Conservation (phyloP, 2,329 filamentous ascomycete genomes). For the Paraphoma sp. region DNA sequence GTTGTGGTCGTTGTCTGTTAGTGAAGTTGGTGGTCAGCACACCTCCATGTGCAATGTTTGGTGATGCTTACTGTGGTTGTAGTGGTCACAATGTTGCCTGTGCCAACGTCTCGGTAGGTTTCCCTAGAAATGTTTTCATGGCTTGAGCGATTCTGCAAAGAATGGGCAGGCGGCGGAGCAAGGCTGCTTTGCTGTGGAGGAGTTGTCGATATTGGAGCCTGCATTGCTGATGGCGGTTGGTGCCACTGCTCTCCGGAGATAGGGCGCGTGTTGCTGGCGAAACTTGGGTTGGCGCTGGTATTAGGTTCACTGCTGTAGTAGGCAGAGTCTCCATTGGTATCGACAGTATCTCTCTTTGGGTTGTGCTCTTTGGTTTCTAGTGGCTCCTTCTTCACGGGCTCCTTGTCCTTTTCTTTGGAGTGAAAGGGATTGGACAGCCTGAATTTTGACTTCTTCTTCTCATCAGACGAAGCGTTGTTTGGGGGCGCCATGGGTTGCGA, state of each 20-base stretch:
- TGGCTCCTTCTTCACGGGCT: conserved; percentile 10
- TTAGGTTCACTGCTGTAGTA: conserved; percentile 43
- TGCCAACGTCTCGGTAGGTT: conserved; percentile 38
- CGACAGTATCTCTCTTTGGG: conserved; percentile 17
- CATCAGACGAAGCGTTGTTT: conserved; percentile 24
- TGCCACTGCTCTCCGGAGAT: conserved; percentile 36
- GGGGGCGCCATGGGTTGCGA: conserved; percentile 23
- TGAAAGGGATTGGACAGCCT: conserved; percentile 46
- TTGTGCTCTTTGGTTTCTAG: conserved; percentile 12
- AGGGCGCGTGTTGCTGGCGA: conserved; percentile 34
- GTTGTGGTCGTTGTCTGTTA: conserved; percentile 42
- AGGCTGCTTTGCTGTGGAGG: conserved; percentile 16
- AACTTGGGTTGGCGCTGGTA: conserved; percentile 40
- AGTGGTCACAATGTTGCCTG: conserved; percentile 43
- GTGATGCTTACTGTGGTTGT: conserved; percentile 33
- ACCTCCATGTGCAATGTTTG: not conserved
- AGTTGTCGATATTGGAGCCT: conserved; percentile 14
- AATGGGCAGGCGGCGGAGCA: conserved; percentile 19
- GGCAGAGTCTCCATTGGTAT: conserved; percentile 37
- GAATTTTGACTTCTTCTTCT: conserved; percentile 47
- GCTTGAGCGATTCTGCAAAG: conserved; percentile 23
- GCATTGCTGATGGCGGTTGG: conserved; percentile 17
- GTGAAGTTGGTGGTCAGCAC: not conserved
- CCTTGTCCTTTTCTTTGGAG: conserved; percentile 41
- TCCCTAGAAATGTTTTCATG: conserved; percentile 37